Conservation (phyloP, 108 stramenopile species). For the Pseudonitzschia multiseries region DNA sequence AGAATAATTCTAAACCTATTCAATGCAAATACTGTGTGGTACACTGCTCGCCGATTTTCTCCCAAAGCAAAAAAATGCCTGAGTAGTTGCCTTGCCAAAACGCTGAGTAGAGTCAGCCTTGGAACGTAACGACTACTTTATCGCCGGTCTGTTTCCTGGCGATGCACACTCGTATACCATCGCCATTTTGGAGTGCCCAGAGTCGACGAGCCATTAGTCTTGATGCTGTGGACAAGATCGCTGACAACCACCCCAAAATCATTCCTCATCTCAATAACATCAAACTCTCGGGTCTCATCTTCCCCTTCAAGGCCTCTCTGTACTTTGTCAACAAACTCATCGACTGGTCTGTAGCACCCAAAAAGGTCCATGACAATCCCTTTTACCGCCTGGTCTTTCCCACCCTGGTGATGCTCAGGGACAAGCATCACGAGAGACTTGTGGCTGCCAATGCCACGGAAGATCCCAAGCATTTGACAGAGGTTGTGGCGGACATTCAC, state of each 20-base stretch:
- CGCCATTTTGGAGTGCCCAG: too few relatives aligned
- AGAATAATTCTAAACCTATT: too few relatives aligned
- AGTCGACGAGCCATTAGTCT: slow-evolving; percentile 53
- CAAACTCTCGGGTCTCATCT: slow-evolving; percentile 45
- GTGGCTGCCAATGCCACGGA: slow-evolving; percentile 34
- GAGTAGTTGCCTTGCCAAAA: too few relatives aligned
- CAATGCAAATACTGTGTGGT: too few relatives aligned
- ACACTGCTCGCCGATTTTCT: too few relatives aligned
- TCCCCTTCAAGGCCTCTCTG: slow-evolving; percentile 60
- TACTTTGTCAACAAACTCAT: slow-evolving; percentile 58
- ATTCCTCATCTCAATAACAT: slow-evolving; percentile 40
- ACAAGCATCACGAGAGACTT: slow-evolving; percentile 36
- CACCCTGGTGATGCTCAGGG: slow-evolving; percentile 49
- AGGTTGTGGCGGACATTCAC: slow-evolving; percentile 44
- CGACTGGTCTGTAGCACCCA: slow-evolving; percentile 40
- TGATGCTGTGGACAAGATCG: slow-evolving; percentile 47
- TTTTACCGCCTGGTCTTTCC: slow-evolving; percentile 57
- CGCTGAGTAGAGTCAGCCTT: too few relatives aligned
- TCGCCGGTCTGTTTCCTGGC: too few relatives aligned
- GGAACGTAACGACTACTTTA: too few relatives aligned
- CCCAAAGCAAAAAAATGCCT: too few relatives aligned
- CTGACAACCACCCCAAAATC: slow-evolving; percentile 44
- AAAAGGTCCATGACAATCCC: slow-evolving; percentile 46
- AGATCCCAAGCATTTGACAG: slow-evolving; percentile 37
- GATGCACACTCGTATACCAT: too few relatives aligned